Evolutionary conservation across 352 stramenopile species (phyloP).

Genomic region (Saprolegnia parasitica): DNA sequence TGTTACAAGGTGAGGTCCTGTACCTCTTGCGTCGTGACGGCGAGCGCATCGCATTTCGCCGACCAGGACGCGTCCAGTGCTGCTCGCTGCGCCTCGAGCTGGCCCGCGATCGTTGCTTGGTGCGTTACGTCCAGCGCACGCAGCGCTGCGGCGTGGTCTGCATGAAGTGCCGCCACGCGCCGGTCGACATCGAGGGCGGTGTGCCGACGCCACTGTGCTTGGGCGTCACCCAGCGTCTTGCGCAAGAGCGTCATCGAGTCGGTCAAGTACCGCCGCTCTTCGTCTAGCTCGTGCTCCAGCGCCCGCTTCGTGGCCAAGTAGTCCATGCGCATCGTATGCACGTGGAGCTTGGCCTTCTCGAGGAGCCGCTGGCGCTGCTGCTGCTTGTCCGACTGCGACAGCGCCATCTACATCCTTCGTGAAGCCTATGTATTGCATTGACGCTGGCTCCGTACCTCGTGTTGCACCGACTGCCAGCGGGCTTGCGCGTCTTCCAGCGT

Average conservation of each 20-base stretch:
- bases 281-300: background rate
- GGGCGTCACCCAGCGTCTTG: background rate
- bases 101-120: background rate
- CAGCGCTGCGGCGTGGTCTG: background rate
- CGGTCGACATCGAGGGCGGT: background rate
- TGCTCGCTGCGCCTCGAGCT: background rate
- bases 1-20: too few relatives aligned
- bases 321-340: background rate
- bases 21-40: too few relatives aligned
- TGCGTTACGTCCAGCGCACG: background rate
- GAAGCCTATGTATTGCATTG: too few relatives aligned
- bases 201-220: background rate
- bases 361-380: background rate
- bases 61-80: background rate
- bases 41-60: too few relatives aligned
- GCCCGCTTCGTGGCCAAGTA: background rate
- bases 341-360: background rate
- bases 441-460: too few relatives aligned
- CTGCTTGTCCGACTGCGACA: background rate
- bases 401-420: background rate
- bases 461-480: background rate
- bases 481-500: background rate
- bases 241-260: background rate
- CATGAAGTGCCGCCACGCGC: background rate
- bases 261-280: background rate